Evolutionary conservation across 2,329 filamentous ascomycete genomes (phyloP).

Genomic region (Colletotrichum cuscutae): DNA sequence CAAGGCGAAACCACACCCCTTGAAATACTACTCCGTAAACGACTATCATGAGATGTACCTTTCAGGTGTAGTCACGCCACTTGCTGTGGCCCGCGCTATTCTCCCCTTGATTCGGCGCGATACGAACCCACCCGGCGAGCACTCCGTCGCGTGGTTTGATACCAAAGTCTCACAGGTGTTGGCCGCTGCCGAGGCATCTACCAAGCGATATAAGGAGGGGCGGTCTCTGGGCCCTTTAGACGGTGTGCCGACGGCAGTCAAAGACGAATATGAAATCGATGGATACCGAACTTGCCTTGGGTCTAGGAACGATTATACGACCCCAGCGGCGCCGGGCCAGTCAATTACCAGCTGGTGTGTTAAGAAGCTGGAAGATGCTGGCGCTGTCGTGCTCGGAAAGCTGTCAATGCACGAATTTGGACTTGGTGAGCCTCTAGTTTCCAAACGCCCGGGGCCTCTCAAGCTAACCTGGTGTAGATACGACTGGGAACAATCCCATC

Average conservation of each 20-base stretch:
- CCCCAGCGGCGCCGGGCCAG: conserved; percentile 49
- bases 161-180: conserved; percentile 52
- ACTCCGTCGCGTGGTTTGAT: conserved; percentile 58
- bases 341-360: conserved; percentile 75
- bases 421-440: conserved; percentile 60
- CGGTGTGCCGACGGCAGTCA: conserved; percentile 78
- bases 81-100: conserved; percentile 56
- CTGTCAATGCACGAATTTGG: conserved; percentile 82
- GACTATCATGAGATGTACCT: conserved; percentile 58
- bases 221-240: conserved; percentile 73
- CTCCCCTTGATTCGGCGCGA: conserved; percentile 57
- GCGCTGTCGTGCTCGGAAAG: conserved; percentile 53
- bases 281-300: conserved; percentile 77
- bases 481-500: conserved; percentile 79
- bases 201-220: conserved; percentile 60
- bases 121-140: conserved; percentile 46
- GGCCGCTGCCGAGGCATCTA: conserved; percentile 55
- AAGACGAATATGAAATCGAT: conserved; percentile 81
- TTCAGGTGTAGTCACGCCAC: conserved; percentile 56
- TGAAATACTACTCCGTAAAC: conserved; percentile 48
- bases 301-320: conserved; percentile 68
- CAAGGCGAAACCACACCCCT: conserved; percentile 22
- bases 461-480: conserved; percentile 56
- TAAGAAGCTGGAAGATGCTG: conserved; percentile 72
- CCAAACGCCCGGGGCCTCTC: neutral